Evolutionary conservation across 176 grass and related monocot species (phyloP), one percentile per base, ranked within the genome.

Genomic region (Chloris gayana): DNA sequence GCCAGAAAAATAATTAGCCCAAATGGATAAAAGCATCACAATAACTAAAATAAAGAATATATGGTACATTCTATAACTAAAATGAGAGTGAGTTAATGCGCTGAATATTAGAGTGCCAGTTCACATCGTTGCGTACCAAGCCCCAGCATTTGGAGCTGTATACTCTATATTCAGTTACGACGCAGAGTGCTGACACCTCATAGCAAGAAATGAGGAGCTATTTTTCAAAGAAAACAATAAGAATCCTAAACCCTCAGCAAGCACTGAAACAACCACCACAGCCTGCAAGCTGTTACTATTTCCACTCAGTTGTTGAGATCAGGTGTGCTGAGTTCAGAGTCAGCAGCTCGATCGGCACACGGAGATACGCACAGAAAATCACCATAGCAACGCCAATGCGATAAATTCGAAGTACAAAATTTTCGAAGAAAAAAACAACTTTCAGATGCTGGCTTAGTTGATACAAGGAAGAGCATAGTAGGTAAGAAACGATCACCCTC

Each of bases 211-310:
- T 24, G 7, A 68, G 25, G 25, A 45, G 68, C 24, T n/a, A 38
- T 59, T 69, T 41, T 41, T 24, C 9, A 41, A 38, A 41, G 11
- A 22, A 25, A 58, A 34, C 14, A 34, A 58, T 3, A 21, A 33
- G 14, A 79, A 45, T 71, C 44, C 17, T 46, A 80, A 84, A 80
- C 77, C 72, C 71, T 84, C n/a, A 57, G 10, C 30, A 26, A 21
- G 54, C 73, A 82, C 58, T 51, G 66, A 49, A 64, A 39, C 70
- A 51, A 26, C 24, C n/a, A 60, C 14, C 63, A 76, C 64, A 85
- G 50, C 65, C 71, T 47, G 53, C 2, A 46, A 38, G 26, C 33
- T 65, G 70, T 22, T 12, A 44, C 35, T 11, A 49, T 14, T 35
- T 61, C 7, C 41, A 26, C 51, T 21, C 74, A 38, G 39, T 39